Percentiles rank a stretch among this genome's conserved stretches.
These are phyloP conservation scores for Quercus parvula DNA, from an alignment of 306 rosid genomes.

Conservation along the genomic window DNA sequence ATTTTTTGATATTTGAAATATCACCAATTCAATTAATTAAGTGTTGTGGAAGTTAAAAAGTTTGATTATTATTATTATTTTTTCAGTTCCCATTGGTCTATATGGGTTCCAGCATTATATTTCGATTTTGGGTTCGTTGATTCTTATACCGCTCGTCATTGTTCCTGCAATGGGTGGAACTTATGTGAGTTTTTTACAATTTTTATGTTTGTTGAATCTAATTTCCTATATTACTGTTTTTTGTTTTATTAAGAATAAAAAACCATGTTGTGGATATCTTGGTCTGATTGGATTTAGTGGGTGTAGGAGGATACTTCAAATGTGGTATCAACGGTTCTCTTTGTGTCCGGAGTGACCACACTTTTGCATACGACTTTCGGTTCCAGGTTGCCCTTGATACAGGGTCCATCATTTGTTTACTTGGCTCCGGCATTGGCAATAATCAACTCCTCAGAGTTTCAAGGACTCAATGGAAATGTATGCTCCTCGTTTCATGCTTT, in stretches of 20 bases:
- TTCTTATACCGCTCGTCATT: constrained; percentile 85
- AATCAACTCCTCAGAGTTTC: constrained; percentile 87
- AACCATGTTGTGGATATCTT: constrained; percentile 24
- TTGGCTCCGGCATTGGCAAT: constrained; percentile 83
- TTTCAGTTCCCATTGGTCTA: constrained; percentile 77
- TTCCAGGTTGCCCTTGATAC: constrained; percentile 91
- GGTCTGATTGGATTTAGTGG: constrained; percentile 55
- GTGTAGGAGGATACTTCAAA: constrained; percentile 83
- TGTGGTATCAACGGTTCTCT: constrained; percentile 92
- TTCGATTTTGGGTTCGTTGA: constrained; percentile 82
- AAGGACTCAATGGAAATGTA: constrained; percentile 80
- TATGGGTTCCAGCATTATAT: constrained; percentile 88
- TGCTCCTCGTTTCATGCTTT: constrained; percentile 27
- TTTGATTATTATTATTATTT: not conserved
- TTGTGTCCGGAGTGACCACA: constrained; percentile 83
- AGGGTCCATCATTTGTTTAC: constrained; percentile 93
- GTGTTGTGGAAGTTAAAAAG: too few species aligned
- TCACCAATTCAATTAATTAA: too few species aligned
- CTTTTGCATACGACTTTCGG: constrained; percentile 83
- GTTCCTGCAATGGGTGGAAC: constrained; percentile 99
- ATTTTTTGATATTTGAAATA: too few species aligned
- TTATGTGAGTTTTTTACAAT: constrained; percentile 60
- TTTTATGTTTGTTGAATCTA: not conserved
- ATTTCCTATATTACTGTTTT: not conserved
- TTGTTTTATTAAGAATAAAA: not conserved